Evolutionary conservation across 2,329 filamentous ascomycete genomes (phyloP), one percentile per base, ranked within the genome.

Genomic region (Penicillium aurantiogriseum): DNA sequence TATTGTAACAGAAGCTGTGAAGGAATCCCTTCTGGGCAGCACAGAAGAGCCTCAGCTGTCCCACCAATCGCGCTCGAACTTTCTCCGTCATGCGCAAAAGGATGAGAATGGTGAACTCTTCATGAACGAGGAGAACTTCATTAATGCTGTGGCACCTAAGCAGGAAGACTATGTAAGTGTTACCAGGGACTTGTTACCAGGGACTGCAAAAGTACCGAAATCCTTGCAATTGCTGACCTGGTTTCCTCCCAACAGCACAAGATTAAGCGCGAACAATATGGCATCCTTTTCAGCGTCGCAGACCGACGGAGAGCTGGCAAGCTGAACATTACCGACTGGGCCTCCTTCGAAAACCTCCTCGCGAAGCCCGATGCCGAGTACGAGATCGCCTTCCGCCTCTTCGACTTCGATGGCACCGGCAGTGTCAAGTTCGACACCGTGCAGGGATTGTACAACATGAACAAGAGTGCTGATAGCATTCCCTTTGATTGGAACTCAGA

Each of bases 401-500:
- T 99, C 77, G 93, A 97, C 72, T 83, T 91, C 67, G 87, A 93
- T 51, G 85, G 90, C 60, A 89, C 86, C 21, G 94, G 94, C 60
- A 84, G 84, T 48, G 91, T 99, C 70, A 93, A 92, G 74, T 96
- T 93, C 71, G 89, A 96, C 39, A 86, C 92, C 68, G 92, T 99
- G 78, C 87, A 91, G 71, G 83, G 86, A 58, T 80, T 93, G 57
- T 97, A 95, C 78, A 89, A 93, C 77, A 81, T 88, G 68, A 95
- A 96, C 83, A 96, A 93, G 80, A 88, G 88, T n/a, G 79, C 86
- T 25, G 83, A 90, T 59, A 91, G 84, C 73, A 88, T 99, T 62
- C 91, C 94, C 15, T 97, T 99, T 71, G 90, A 99, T 77, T 97
- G 94, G 92, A 89, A 92, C 72, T 95, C 90, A 63, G 91, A 96